These are phyloP conservation scores for Picochlorum sp. DNA, from an alignment of 139 green algal genomes.

Conservation along the genomic window DNA sequence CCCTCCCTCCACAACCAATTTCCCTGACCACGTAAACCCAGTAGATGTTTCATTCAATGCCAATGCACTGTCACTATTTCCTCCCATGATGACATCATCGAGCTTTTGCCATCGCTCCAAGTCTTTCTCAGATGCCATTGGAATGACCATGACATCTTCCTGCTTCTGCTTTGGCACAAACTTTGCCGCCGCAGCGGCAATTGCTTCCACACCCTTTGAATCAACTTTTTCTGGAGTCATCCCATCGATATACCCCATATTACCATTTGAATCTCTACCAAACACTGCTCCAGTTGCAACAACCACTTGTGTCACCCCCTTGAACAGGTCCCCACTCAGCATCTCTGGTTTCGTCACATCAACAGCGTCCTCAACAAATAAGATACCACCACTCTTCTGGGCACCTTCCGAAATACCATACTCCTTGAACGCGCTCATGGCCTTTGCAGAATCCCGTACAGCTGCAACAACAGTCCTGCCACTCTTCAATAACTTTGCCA, in stretches of 20 bases:
- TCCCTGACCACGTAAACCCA: constrained; percentile 57
- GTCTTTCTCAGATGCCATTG: constrained; percentile 48
- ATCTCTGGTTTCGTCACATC: constrained; percentile 60
- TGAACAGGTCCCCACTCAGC: constrained; percentile 53
- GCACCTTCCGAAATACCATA: constrained; percentile 31
- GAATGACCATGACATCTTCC: constrained; percentile 29
- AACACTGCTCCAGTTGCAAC: constrained; percentile 50
- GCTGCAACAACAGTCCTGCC: constrained; percentile 69
- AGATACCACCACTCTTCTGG: constrained; percentile 35
- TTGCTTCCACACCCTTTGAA: constrained; percentile 39
- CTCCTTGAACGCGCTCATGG: constrained; percentile 25
- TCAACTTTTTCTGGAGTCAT: constrained; percentile 74
- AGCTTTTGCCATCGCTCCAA: constrained; percentile 36
- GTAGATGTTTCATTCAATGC: constrained; percentile 30
- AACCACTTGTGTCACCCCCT: constrained; percentile 66
- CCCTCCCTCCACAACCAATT: constrained; percentile 69
- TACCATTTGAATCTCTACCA: constrained; percentile 47
- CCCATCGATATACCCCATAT: constrained; percentile 59
- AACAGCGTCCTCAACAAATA: constrained; percentile 55
- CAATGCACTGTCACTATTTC: constrained; percentile 41
- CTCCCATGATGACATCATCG: constrained; percentile 48
- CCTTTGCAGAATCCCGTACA: constrained; percentile 37
- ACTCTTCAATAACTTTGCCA: constrained; percentile 40
- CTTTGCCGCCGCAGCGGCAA: constrained; percentile 28
- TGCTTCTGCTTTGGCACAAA: constrained; percentile 7